A percentile compares a stretch with the other conserved stretches of the same genome.
Evolutionary conservation across 2,329 filamentous ascomycete genomes (phyloP).

Genomic region (Pyrenochaeta sp.): DNA sequence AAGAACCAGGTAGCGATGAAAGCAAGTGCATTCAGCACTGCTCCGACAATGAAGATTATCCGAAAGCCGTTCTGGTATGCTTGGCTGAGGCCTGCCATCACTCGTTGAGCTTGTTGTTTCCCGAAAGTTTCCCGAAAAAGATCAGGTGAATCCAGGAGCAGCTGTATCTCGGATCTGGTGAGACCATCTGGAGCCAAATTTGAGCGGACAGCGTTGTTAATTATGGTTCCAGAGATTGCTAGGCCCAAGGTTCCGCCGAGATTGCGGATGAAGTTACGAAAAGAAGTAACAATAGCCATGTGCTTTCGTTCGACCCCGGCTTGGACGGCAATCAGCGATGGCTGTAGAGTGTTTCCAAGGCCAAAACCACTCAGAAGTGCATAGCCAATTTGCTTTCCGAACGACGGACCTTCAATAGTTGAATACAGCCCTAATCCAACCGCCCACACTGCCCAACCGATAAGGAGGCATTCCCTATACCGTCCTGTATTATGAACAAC

Average conservation of each 20-base stretch:
- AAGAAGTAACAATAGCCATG: conserved; percentile 68
- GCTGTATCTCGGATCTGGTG: conserved; percentile 13
- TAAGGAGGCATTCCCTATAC: conserved; percentile 26
- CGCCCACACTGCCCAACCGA: conserved; percentile 30
- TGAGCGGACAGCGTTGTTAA: conserved; percentile 34
- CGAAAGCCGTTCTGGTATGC: conserved; percentile 26
- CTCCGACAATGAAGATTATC: conserved; percentile 25
- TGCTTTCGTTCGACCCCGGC: conserved; percentile 60
- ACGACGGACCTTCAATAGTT: conserved; percentile 17
- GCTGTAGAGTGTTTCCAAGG: conserved; percentile 62
- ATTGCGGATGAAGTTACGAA: conserved; percentile 69
- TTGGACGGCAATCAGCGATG: conserved; percentile 65
- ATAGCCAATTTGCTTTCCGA: conserved; percentile 27
- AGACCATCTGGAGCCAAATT: conserved; percentile 16
- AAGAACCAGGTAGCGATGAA: conserved; percentile 25
- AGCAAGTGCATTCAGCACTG: conserved; percentile 20
- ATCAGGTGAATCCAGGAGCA: conserved; percentile 22
- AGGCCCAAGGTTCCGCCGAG: conserved; percentile 67
- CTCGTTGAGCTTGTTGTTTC: conserved; percentile 10
- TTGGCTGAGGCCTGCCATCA: conserved; percentile 10
- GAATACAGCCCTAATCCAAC: conserved; percentile 25
- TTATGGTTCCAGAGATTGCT: conserved; percentile 53
- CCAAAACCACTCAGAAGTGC: conserved; percentile 29
- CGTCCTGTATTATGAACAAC: conserved; percentile 26
- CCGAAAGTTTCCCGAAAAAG: conserved; percentile 12